Base-by-base conservation (phyloP, 2,329 filamentous ascomycete species). In the Penicillium brasilianum region DNA sequence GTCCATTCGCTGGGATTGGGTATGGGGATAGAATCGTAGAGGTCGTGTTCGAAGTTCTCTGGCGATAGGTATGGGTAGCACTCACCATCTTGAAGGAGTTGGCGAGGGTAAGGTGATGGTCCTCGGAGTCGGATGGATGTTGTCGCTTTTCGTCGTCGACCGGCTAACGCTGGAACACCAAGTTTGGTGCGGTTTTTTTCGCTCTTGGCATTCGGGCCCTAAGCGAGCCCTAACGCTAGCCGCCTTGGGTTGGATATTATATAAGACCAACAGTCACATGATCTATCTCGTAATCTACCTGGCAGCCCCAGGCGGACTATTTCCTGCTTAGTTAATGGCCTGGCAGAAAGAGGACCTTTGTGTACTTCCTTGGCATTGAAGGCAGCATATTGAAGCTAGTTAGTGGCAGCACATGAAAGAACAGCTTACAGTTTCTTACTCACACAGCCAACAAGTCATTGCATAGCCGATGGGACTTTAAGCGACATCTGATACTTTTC, bases 11-110 rank as follows among this genome's bases (percentile, higher is more conserved):
- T 59, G 57, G 36, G 56, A 44, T 62, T 61, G 55, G 58, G 39
- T 58, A 59, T 55, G 54, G 37, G 51, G 55, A 60, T 48, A 56
- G 58, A 37, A 57, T 66, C 54, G 54, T 34, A 36, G 55, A 48
- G 22, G 55, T 55, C 54, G 58, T 48, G 59, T 64, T 56, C 49
- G 55, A 37, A 20, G n/a, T 46, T 48, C 16, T 60, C 59, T 56
- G 60, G 55, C 39, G 39, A 61, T 32, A 50, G 55, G 62, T 36
- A 58, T 48, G 57, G 59, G 65, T 58, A 71, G 58, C 57, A 78
- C 78, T 79, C 77, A 80, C 78, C 78, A 80, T 80, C 77, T 79
- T 80, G 78, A 76, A 72, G 72, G 70, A 75, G 72, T 76, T 77
- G 77, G 76, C 77, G 77, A 71, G 71, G 69, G 69, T 67, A 68